Base-by-base conservation (phyloP, 345 rosid genomes). In the Camelina hispida region DNA sequence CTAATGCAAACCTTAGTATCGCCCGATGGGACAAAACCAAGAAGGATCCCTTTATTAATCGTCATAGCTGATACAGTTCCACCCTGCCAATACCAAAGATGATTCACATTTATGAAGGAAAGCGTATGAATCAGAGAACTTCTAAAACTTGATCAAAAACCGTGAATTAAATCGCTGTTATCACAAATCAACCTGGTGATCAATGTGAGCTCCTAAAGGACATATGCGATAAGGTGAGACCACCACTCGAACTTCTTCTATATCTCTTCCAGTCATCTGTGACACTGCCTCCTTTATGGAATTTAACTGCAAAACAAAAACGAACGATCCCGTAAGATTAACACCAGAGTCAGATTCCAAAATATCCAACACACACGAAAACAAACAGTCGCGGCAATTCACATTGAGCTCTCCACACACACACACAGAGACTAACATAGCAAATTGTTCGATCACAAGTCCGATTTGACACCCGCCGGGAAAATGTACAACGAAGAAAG, bases 121-220 rank as follows among this genome's bases (percentile, higher is more conserved):
- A 64, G 12, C 2, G 17, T 34, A 28, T 17, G 35, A 55, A 77
- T 47, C 52, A 46, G 66, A 70, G 60, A 76, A 52, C 15, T 63
- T 63, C 51, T 8, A 54, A 4, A 18, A 50, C 73, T 66, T 32
- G 16, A 68, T 54, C 46, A 66, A 43, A 43, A 72, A 51, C 62
- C 4, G 7, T 34, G 59, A 56, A 0, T 25, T 12, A 50, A 68
- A 38, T 10, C 1, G 43, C 35, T 52, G 14, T 15, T 1, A 68
- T 43, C 65, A 23, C 1, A 61, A 68, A 71, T 72, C 10, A 42
- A 90, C 98, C 95, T 94, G 99, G 72, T 90, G 99, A 85, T 94
- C 99, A 65, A 90, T 88, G 77, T 87, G 97, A 81, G 99, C 99
- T 67, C 97, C 99, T 76, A 94, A 73, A 34, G 99, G 97, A 84